phyloP scores from a whole-genome alignment of 1,139 yeast species.

The Suhomyces wounanorum region DNA sequence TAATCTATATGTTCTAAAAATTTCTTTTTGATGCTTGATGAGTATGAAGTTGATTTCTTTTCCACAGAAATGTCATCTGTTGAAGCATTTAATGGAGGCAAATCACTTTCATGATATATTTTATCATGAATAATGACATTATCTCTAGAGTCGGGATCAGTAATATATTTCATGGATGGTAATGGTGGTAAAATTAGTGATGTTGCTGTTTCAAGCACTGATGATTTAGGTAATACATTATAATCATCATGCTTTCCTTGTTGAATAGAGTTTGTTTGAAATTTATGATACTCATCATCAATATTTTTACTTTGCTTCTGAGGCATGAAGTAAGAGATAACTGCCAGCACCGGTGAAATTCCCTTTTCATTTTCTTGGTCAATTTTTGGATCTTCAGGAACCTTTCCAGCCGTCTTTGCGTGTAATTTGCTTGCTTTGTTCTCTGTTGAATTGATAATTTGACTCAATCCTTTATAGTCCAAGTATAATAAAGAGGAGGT shows the following conservation, averaged over 20 bases:
- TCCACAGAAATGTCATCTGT: neutral
- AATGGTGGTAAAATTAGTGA: slow-evolving; percentile 83
- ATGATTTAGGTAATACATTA: slow-evolving; percentile 60
- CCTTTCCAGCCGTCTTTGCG: slow-evolving; percentile 9
- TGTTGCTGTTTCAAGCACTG: slow-evolving; percentile 81
- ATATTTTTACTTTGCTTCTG: slow-evolving; percentile 37
- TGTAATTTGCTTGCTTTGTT: slow-evolving; percentile 9
- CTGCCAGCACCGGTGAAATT: slow-evolving; percentile 47
- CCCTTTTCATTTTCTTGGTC: slow-evolving; percentile 8
- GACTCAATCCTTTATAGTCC: slow-evolving; percentile 48
- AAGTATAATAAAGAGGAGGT: slow-evolving; percentile 81
- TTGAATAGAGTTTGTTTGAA: slow-evolving; percentile 8
- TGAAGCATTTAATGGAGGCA: slow-evolving; percentile 23
- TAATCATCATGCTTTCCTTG: slow-evolving; percentile 18
- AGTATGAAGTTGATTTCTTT: slow-evolving; percentile 7
- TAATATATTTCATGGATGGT: slow-evolving; percentile 70
- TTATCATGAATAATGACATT: slow-evolving; percentile 45
- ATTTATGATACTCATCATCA: slow-evolving; percentile 28
- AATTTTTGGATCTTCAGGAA: slow-evolving; percentile 5
- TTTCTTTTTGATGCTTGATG: slow-evolving; percentile 10
- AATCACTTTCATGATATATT: slow-evolving; percentile 37
- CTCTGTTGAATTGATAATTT: slow-evolving; percentile 16
- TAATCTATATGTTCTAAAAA: slow-evolving; percentile 18
- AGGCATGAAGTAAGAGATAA: slow-evolving; percentile 48
- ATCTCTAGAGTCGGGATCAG: slow-evolving; percentile 53